Conservation (phyloP, 139 green algal genomes). For the Astrephomene gubernaculifera region DNA sequence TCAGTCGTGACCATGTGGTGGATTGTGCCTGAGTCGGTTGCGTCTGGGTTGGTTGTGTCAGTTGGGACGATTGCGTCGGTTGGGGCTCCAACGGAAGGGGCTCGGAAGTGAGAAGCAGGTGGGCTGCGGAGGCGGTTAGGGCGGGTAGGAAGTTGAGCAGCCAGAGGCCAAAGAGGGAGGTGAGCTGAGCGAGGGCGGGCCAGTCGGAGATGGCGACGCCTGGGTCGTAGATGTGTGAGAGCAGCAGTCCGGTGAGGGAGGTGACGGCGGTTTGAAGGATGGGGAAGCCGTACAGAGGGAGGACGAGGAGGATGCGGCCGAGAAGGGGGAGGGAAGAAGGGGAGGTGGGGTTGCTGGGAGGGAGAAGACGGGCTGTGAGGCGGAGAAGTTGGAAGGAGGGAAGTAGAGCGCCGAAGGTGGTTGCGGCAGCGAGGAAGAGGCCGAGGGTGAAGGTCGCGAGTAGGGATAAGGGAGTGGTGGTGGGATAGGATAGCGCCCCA, state of each 20-base stretch:
- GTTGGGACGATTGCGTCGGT: neutral
- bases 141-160: neutral
- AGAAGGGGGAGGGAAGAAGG: neutral
- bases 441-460: slow-evolving; percentile 5
- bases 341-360: neutral
- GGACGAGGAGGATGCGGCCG: neutral
- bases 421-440: neutral
- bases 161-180: slow-evolving; percentile 18
- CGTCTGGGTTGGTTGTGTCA: neutral
- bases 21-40: neutral
- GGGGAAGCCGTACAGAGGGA: slow-evolving; percentile 11
- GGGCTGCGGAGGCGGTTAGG: neutral
- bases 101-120: neutral
- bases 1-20: neutral
- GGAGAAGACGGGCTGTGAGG: neutral
- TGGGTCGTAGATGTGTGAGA: neutral
- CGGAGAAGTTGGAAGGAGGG: neutral
- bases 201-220: slow-evolving; percentile 19
- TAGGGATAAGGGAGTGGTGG: neutral
- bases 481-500: slow-evolving; percentile 16
- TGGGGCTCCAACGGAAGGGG: neutral
- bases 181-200: slow-evolving; percentile 18
- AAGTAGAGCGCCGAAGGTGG: slow-evolving; percentile 25
- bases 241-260: neutral
- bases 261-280: neutral